Evolutionary conservation across 2,329 filamentous ascomycete species (phyloP), one percentile per base, ranked within the genome.

Genomic region (Sordariomycetes sp.): DNA sequence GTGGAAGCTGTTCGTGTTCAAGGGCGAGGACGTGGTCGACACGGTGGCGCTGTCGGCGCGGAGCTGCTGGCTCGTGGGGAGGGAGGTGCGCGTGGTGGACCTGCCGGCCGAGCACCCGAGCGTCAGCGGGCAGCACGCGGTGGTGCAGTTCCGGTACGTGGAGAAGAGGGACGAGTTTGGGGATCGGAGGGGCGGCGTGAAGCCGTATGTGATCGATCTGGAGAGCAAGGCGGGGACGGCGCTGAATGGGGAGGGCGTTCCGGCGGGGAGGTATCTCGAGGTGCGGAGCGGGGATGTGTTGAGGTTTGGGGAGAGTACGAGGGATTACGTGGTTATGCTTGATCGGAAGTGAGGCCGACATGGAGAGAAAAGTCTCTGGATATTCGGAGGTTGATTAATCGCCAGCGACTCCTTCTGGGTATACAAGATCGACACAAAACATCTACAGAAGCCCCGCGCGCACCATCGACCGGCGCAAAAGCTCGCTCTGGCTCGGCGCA

Each of bases 301-400:
- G 59, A 84, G 84, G 67, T 95, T 99, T 73, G 94, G 92, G 11
- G 80, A 88, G 60, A 96, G 90, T 68, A 88, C 89, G 60, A 83
- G 91, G 65, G 94, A 99, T 72, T 99, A 97, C 71, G 90, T 99
- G n/a, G 71, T 97, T 60, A 94, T 97, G 89, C 79, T 97, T 25
- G 55, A 57, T n/a, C 48, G 50, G 48, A 52, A 37, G 48, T 57
- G 40, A 53, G 10, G 28, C 35, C 25, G 24, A 28, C 22, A 32
- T 22, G 43, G 12, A 34, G 22, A 14, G 18, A 28, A 25, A 28
- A 10, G 37, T n/a, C 16, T n/a, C 18, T 18, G 16, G 37, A 16
- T 20, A 25, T 55, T 46, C 2, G 40, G 40, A n/a, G 24, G 22
- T 25, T n/a, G 11, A 24, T 55, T 54, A 16, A 12, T 54, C 22